Base-by-base conservation (phyloP, 495 filamentous ascomycete species). In the Aspergillus panamensis region DNA sequence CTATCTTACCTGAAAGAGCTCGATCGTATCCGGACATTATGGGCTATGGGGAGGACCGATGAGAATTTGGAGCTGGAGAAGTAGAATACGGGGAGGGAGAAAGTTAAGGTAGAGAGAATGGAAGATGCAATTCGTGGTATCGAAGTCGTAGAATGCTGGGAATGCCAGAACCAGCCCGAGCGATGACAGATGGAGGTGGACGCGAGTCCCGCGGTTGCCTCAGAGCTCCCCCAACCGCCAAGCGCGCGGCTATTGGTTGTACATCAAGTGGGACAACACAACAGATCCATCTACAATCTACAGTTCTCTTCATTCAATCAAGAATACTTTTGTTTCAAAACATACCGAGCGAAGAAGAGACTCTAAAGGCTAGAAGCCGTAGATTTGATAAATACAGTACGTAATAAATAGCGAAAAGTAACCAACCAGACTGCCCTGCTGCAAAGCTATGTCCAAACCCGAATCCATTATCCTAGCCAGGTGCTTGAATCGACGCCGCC, bases 21-120 rank as follows among this genome's bases (percentile, higher is more conserved):
- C 91, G 88, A 72, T 96, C 91, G 75, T 96, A 95, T 75, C 89
- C 89, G 61, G 91, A 91, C 72, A 88, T 86, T 86, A 91, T 93
- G 68, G 56, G 60, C 62, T 40, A 56, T 47, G 49, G 42, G 33
- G 44, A 53, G 49, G 25, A 21, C 53, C 57, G 30, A 48, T 53
- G 48, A 31, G 43, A 17, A 43, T 17, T 14, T 10, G 33, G 30
- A 60, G 51, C 54, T 51, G 43, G 50, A 17, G 25, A 45, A 48
- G 32, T 32, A 51, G 30, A 32, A 55, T 44, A 51, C 0, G 44
- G 32, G 33, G 31, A 25, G 50, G 35, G 40, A 19, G 54, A 19
- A 50, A 51, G 31, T 47, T 52, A 50, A 48, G 55, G 20, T 33
- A 30, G 55, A 43, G 8, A 37, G 31, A 42, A 49, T 25, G 35